Base-by-base conservation (phyloP, 805 yeast genomes). In the Starmerella asiatica region DNA sequence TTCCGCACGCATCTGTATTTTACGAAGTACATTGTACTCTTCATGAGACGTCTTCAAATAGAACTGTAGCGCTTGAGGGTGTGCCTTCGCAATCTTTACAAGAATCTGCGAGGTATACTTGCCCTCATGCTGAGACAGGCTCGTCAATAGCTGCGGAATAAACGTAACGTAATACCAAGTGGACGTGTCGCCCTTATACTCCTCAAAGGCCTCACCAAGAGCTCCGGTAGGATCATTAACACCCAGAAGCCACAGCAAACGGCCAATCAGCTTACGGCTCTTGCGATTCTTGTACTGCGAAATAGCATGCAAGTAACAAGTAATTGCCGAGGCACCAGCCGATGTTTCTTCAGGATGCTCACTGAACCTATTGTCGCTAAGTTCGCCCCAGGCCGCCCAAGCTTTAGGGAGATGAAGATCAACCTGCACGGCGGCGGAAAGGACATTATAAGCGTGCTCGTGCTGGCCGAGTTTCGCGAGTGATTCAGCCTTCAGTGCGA, bases 351-450 rank as follows among this genome's bases (percentile, higher is more conserved):
- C 73, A 1, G 86, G 88, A 44, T 77, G 78, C 49, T 84, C 93
- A 49, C 82, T 80, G 58, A 84, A 76, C 31, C 94, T 68, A 21
- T 77, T 73, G 51, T 91, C 98, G 56, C 86, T 86, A 63, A 84
- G 91, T 56, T 77, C 75, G 45, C 98, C 99, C 99, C 99, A 91
- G 57, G 93, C 96, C 3, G 96, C 97, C 99, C 99, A 91, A 0
- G 98, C 97, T 58, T 91, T 88, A 1, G 97, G 94, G 34, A 91
- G 61, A 53, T 86, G 84, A 50, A 88, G 70, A 55, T 93, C 98
- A 42, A 91, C 76, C 59, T 91, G 97, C 16, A 91, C 96, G 1
- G 98, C 95, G 2, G 96, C 83, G 1, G 97, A 94, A 64, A 91
- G 91, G 0, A 95, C 95, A 57, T 91, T 94, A 56, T 91, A 86